Evolutionary conservation across 129 eudicot genomes (phyloP).

Genomic region (Smallanthus sonchifolius): DNA sequence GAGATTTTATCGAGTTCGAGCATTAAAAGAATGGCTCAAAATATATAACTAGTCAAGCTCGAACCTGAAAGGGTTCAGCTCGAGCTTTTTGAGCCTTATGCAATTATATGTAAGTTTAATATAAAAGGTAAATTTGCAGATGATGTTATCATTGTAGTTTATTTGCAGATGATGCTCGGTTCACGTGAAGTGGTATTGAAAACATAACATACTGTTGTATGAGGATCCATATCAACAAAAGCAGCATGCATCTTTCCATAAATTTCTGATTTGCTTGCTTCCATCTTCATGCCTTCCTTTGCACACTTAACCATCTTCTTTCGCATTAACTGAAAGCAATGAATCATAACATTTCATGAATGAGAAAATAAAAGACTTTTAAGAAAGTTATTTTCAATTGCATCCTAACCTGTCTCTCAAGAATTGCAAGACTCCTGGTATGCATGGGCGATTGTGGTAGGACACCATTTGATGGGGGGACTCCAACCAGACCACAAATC

Average conservation of each 20-base stretch:
- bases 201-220: constrained; percentile 48
- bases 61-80: not conserved
- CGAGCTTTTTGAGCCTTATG: not conserved
- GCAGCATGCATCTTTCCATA: constrained; percentile 80
- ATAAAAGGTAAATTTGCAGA: too few relatives aligned
- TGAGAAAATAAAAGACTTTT: not conserved
- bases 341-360: not conserved
- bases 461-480: constrained; percentile 89
- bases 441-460: constrained; percentile 95
- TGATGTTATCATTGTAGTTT: too few relatives aligned
- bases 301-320: constrained; percentile 75
- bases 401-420: constrained; percentile 59
- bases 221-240: constrained; percentile 72
- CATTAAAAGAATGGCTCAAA: too few relatives aligned
- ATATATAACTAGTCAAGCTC: not conserved
- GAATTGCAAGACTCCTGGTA: constrained; percentile 76
- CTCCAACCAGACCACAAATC: constrained; percentile 79
- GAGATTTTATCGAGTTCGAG: not conserved
- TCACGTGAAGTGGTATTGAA: not conserved
- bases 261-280: constrained; percentile 64
- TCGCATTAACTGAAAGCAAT: constrained; percentile 52
- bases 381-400: not conserved
- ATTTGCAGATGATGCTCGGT: too few relatives aligned
- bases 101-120: too few relatives aligned
- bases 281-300: constrained; percentile 64